Evolutionary conservation across 768 basidiomycete species (phyloP).

Genomic region (Strobilomyces confusus): DNA sequence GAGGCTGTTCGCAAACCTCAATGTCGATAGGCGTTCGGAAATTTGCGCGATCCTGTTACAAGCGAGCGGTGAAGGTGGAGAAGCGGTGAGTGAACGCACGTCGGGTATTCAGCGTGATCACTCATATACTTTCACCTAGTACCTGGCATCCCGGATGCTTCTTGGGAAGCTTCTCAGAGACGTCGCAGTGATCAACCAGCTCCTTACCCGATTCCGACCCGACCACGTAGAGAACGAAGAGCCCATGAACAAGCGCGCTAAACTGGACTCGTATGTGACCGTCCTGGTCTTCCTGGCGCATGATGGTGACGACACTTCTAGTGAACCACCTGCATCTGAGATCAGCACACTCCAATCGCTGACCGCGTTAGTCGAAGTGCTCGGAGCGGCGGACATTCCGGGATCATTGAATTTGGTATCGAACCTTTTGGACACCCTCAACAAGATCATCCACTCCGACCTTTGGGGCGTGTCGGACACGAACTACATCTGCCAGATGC

Average conservation of each 20-base stretch:
- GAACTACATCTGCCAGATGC: conserved; percentile 75
- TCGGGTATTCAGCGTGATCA: background rate
- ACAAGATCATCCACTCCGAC: conserved; percentile 55
- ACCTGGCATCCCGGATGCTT: conserved; percentile 44
- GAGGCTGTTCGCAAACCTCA: conserved; percentile 54
- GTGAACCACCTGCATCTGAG: conserved; percentile 24
- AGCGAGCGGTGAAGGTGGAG: conserved; percentile 43
- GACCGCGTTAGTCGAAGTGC: conserved; percentile 62
- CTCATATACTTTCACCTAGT: conserved; percentile 28
- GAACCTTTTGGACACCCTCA: conserved; percentile 67
- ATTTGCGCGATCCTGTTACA: conserved; percentile 56
- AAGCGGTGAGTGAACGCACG: conserved; percentile 39
- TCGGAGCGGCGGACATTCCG: conserved; percentile 59
- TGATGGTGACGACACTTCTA: background rate
- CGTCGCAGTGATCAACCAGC: conserved; percentile 46
- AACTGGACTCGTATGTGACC: conserved; percentile 55
- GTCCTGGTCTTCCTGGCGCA: background rate
- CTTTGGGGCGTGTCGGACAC: conserved; percentile 58
- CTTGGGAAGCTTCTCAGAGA: conserved; percentile 48
- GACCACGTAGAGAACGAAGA: conserved; percentile 35
- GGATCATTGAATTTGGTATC: conserved; percentile 72
- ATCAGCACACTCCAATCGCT: conserved; percentile 45
- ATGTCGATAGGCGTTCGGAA: conserved; percentile 48
- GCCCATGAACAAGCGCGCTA: conserved; percentile 62
- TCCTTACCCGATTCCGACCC: conserved; percentile 52